These are phyloP conservation scores for Pecoramyces ruminantium DNA, from an alignment of 192 early-diverging fungal species.

Conservation along the genomic window DNA sequence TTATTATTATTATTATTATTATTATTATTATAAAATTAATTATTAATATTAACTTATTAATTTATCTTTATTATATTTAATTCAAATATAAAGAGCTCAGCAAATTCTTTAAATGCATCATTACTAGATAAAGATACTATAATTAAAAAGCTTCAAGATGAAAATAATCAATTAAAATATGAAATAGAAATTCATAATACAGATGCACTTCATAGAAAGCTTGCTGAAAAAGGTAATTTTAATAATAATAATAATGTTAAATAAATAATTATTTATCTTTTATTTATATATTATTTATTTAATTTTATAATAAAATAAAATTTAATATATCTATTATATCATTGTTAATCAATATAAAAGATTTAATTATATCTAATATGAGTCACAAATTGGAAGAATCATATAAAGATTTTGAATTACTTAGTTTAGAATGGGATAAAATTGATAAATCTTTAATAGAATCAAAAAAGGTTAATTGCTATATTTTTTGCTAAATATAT, in stretches of 20 bases:
- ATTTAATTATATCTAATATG: slow-evolving; percentile 14
- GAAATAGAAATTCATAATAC: slow-evolving; percentile 1
- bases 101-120: slow-evolving; percentile 1
- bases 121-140: slow-evolving; percentile 4
- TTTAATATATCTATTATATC: no score
- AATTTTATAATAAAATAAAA: background rate
- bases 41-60: no score
- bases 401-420: slow-evolving; percentile 25
- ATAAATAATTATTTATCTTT: no score
- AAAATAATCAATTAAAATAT: slow-evolving; percentile 2
- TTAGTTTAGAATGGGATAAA: slow-evolving; percentile 30
- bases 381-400: slow-evolving; percentile 16
- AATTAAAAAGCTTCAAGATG: slow-evolving; percentile 10
- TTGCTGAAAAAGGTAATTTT: slow-evolving; percentile 17
- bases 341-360: no score
- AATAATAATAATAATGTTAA: no score
- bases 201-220: slow-evolving; percentile 10
- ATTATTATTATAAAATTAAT: no score
- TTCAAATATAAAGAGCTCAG: background rate
- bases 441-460: slow-evolving; percentile 15
- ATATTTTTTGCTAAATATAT: no score
- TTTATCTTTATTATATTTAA: no score
- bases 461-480: background rate
- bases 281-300: no score
- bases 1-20: no score